These are phyloP conservation scores for Dothideomycetidae sp. DNA, from an alignment of 2,329 filamentous ascomycete species.

Conservation along the genomic window DNA sequence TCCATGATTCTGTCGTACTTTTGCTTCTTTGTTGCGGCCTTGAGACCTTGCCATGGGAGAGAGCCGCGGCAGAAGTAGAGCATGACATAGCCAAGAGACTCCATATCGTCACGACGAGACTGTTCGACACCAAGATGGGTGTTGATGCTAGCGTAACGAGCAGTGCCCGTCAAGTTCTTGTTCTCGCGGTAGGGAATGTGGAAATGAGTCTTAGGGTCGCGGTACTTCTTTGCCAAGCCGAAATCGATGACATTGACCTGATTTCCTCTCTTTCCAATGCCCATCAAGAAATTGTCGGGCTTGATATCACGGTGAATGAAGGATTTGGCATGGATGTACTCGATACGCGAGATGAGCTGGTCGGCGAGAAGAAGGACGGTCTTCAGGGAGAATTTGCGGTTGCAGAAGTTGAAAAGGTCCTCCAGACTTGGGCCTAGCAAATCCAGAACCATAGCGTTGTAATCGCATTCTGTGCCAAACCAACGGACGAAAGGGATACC, in stretches of 20 bases:
- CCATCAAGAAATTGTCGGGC: constrained; percentile 99
- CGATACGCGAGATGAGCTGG: constrained; percentile 96
- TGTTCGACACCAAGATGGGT: constrained; percentile 96
- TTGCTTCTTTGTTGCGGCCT: constrained; percentile 98
- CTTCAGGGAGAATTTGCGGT: constrained; percentile 98
- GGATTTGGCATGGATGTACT: constrained; percentile 99
- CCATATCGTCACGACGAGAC: constrained; percentile 98
- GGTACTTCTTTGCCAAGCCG: constrained; percentile 98
- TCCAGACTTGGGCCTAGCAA: constrained; percentile 90
- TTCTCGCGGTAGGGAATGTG: constrained; percentile 99
- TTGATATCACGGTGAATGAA: constrained; percentile 99
- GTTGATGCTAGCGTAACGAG: constrained; percentile 97
- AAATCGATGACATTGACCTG: constrained; percentile 99
- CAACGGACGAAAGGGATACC: constrained; percentile 98
- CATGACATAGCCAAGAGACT: constrained; percentile 98
- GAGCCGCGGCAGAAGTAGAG: constrained; percentile 99
- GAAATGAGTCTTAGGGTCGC: constrained; percentile 98
- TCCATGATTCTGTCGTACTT: constrained; percentile 99
- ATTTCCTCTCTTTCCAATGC: constrained; percentile 96
- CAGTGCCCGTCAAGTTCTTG: constrained; percentile 98
- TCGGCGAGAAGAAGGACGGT: constrained; percentile 92
- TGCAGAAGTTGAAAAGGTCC: constrained; percentile 99
- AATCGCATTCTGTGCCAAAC: constrained; percentile 99
- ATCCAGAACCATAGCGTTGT: constrained; percentile 99
- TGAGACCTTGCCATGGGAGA: constrained; percentile 95